Percentiles rank a stretch among this genome's conserved stretches.
phyloP scores from a whole-genome alignment of 371 early-diverging fungal species.

The Coemansia sp. region DNA sequence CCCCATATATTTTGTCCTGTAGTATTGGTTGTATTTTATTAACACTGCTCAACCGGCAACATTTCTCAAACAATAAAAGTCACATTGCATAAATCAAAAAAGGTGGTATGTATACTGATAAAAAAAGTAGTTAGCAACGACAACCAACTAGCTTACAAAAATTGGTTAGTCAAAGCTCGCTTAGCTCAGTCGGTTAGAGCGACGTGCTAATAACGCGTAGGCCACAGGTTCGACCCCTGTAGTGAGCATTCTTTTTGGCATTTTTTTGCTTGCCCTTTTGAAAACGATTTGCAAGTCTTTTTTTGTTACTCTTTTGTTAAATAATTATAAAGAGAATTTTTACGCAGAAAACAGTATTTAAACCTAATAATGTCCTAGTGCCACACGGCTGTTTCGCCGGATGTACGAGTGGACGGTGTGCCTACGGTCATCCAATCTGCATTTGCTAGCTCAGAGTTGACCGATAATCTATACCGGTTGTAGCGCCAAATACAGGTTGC shows the following conservation, averaged over 20 bases:
- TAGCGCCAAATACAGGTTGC: slow-evolving; percentile 19
- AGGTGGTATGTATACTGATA: too few species aligned
- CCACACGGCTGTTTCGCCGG: slow-evolving; percentile 4
- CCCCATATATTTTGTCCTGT: too few species aligned
- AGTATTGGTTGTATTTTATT: too few species aligned
- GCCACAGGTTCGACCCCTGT: slow-evolving; percentile 52
- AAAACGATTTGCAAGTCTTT: not conserved
- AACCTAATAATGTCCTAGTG: not conserved
- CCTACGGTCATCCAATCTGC: slow-evolving; percentile 18
- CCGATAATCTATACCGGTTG: slow-evolving; percentile 9
- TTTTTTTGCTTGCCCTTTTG: not conserved
- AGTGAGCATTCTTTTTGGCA: slow-evolving; percentile 23
- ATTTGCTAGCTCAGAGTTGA: not conserved
- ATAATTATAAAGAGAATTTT: too few species aligned
- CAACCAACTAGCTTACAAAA: not conserved
- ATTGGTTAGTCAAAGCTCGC: slow-evolving; percentile 8
- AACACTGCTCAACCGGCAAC: too few species aligned
- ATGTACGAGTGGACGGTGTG: not conserved
- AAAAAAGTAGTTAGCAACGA: not conserved
- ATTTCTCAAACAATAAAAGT: too few species aligned
- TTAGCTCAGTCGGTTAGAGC: slow-evolving; percentile 52
- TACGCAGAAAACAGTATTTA: not conserved
- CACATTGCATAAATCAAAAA: too few species aligned
- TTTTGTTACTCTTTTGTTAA: not conserved
- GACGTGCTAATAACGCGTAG: slow-evolving; percentile 52